Evolutionary conservation across 345 rosid genomes (phyloP).

Genomic region (Populus ilicifolia): DNA sequence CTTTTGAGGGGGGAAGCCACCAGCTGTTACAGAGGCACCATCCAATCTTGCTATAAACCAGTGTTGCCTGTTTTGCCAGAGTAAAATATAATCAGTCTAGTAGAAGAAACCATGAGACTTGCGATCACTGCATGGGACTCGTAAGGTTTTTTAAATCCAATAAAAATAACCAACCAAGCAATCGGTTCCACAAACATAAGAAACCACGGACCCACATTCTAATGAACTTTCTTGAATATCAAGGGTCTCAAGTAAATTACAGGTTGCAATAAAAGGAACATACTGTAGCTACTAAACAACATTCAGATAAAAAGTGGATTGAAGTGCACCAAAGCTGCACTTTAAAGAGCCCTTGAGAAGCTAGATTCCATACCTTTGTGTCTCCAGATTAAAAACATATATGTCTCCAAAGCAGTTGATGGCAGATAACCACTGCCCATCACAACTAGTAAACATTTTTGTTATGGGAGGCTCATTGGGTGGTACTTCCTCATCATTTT

Average conservation of each 20-base stretch:
- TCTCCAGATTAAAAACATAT: slow-evolving; percentile 74
- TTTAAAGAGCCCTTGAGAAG: background rate
- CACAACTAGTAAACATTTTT: slow-evolving; percentile 76
- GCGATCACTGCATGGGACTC: background rate
- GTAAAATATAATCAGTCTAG: background rate
- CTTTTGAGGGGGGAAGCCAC: slow-evolving; percentile 75
- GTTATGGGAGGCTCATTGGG: slow-evolving; percentile 82
- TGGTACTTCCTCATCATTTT: slow-evolving; percentile 38
- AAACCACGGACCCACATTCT: background rate
- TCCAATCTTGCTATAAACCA: slow-evolving; percentile 92
- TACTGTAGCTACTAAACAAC: background rate
- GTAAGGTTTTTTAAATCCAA: background rate
- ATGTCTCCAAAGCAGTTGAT: slow-evolving; percentile 90
- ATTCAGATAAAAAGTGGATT: background rate
- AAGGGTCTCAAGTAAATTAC: background rate
- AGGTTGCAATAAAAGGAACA: background rate
- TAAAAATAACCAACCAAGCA: background rate
- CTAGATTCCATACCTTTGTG: slow-evolving; percentile 48
- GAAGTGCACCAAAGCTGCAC: background rate
- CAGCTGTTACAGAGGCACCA: slow-evolving; percentile 89
- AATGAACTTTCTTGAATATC: background rate
- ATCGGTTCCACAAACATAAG: background rate
- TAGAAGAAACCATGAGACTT: background rate
- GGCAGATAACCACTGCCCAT: slow-evolving; percentile 94
- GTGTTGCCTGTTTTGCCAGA: slow-evolving; percentile 63